phyloP scores from a whole-genome alignment of 495 filamentous ascomycete genomes.

The Tuber microsphaerosporum region DNA sequence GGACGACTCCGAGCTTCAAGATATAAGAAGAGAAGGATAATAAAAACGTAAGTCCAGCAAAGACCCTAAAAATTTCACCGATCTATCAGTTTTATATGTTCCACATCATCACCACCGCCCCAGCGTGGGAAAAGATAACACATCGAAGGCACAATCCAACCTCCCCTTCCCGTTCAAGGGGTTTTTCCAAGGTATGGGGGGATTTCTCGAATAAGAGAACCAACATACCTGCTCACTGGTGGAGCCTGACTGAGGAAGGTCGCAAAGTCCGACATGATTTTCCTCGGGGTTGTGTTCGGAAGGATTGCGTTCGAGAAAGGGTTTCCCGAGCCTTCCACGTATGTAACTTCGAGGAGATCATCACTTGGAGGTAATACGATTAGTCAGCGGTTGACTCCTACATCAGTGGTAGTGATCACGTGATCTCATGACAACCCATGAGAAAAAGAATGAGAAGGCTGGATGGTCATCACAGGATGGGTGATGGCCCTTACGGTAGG shows the following conservation, averaged over 20 bases:
- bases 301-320: conserved; percentile 3
- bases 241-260: conserved; percentile 36
- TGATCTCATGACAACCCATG: not conserved
- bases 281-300: conserved; percentile 14
- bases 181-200: not conserved
- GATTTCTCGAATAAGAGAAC: not conserved
- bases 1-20: conserved; percentile 18
- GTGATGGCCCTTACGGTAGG: not conserved
- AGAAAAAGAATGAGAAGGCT: not conserved
- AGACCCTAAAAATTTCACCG: conserved; percentile 17
- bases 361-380: conserved; percentile 16
- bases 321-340: conserved; percentile 24
- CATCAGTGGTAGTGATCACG: not conserved
- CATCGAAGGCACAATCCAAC: not conserved
- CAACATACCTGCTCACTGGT: conserved; percentile 35
- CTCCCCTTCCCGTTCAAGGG: not conserved
- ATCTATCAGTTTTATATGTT: not conserved
- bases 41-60: conserved; percentile 35
- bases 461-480: not conserved
- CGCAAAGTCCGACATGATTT: conserved; percentile 38
- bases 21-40: conserved; percentile 32
- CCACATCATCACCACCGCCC: not conserved
- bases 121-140: not conserved
- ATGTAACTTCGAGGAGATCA: conserved; percentile 23
- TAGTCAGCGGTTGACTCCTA: conserved; percentile 23